Base-by-base conservation (phyloP, 257 asterid species). In the Capsicum chinense region DNA sequence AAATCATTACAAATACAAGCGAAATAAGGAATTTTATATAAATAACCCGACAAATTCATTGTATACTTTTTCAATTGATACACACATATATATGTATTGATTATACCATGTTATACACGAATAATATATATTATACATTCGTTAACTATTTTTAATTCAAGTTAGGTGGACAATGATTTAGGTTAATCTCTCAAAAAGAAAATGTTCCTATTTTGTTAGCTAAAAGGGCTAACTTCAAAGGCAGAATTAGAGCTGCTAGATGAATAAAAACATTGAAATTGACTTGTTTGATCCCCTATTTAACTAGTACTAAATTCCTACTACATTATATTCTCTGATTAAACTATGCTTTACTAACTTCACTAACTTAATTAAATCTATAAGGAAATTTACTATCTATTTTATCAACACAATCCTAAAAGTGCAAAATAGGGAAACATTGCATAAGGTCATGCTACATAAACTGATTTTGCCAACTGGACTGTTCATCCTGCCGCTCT, bases 391-490 rank as follows among this genome's bases (percentile, higher is more conserved):
- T 74, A 74, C 58, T 60, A 74, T 74, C 50, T 74, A 74, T 74
- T 74, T 50, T 74, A 74, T 0, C 80, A 74, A 0, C 50, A 74
- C 80, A 74, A 92, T 42, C 95, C 96, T 21, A 68, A 73, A 44
- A 88, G 89, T 26, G 87, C 94, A 10, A 79, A 71, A 19, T 87
- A 90, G 93, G 95, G 83, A 16, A 89, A 90, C 84, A 86, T 92
- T 15, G 19, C 92, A 90, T 74, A 60, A 60, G 80, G 80, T 50
- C 80, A 74, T 48, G 12, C 80, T 50, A 74, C 60, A 48, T 74
- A 96, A 4, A 86, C 81, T 83, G 89, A 92, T 86, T 89, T 92
- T 11, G 19, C 92, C 6, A 90, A 93, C 15, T 93, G 97, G 95
- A 88, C 85, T 58, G 89, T 91, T 56, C 88, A 88, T 21, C 87